A percentile compares a stretch with the other conserved stretches of the same genome.
phyloP scores from a whole-genome alignment of 768 basidiomycete species.

The Rhizopogon vulgaris region DNA sequence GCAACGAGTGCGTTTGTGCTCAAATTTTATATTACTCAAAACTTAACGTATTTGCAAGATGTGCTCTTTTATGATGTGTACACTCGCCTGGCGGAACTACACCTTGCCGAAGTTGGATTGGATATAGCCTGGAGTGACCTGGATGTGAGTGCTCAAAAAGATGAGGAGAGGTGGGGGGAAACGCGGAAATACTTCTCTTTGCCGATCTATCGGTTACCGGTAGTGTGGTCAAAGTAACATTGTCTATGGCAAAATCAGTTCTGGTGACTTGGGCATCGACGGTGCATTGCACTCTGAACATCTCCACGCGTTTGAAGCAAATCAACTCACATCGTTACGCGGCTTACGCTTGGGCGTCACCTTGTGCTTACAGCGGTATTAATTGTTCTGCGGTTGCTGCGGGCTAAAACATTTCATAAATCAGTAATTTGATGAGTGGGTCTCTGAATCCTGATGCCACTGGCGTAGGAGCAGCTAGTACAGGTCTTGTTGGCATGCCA shows the following conservation, averaged over 20 bases:
- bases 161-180: slow-evolving; percentile 66
- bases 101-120: slow-evolving; percentile 79
- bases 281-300: too few relatives aligned
- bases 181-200: slow-evolving; percentile 72
- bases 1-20: slow-evolving; percentile 68
- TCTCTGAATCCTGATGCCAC: neutral
- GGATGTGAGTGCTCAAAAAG: slow-evolving; percentile 45
- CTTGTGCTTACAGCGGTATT: too few relatives aligned
- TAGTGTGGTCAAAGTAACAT: slow-evolving; percentile 30
- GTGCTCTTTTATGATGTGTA: slow-evolving; percentile 88
- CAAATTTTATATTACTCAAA: neutral
- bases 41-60: slow-evolving; percentile 41
- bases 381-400: too few relatives aligned
- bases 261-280: too few relatives aligned
- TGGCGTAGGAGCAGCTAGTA: too few relatives aligned
- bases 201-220: slow-evolving; percentile 67
- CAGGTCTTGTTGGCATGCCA: neutral
- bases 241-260: too few relatives aligned
- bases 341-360: too few relatives aligned
- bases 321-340: too few relatives aligned
- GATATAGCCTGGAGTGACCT: slow-evolving; percentile 79
- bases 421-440: too few relatives aligned
- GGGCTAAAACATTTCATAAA: neutral
- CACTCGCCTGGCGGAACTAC: slow-evolving; percentile 76
- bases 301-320: too few relatives aligned